Base-by-base conservation (phyloP, 169 alveolate genomes). In the Blepharisma undulans region DNA sequence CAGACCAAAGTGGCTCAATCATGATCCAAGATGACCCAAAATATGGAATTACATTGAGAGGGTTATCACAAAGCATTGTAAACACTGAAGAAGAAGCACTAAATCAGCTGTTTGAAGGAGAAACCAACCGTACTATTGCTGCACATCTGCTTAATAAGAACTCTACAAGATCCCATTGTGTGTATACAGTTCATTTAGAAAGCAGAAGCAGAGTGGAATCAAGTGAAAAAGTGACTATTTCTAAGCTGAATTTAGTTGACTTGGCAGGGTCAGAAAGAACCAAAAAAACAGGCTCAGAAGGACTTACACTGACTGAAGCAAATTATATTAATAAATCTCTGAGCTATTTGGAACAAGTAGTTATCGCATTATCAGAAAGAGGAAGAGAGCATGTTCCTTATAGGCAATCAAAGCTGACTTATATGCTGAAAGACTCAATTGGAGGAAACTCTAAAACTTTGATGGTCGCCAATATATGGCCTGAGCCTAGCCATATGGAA, bases 201-300 rank as follows among this genome's bases (percentile, higher is more conserved):
- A 95, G 97, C 87, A 95, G 98, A 85, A 94, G 97, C 18, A 94
- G 97, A 33, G 98, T 97, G 33, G 98, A 97, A 89, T 95, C 98
- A 3, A 92, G 96, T 30, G 98, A 97, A 93, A 96, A 97, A 93
- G 98, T 98, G 19, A 92, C 93, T 32, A 81, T 76, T 81, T 94
- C 98, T 16, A 98, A 98, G 91, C 89, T 98, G 77, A 98, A 98
- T 90, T 89, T 98, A 59, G 99, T 98, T 25, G 99, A 98, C 92
- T 94, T 98, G 48, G 99, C 99, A 1, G 99, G 99, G 36, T 95
- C 98, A 76, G 99, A 98, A 90, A 96, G 99, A 90, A 95, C 98
- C 19, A 98, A 98, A 90, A 98, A 98, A 92, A 98, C 99, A 7
- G 98, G 98, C n/a, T 94, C 98, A 4, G 97, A 95, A 34, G 99